Percentiles rank a stretch among this genome's conserved stretches.
Evolutionary conservation across 441 rosid species (phyloP).

Genomic region (Sinapis alba): DNA sequence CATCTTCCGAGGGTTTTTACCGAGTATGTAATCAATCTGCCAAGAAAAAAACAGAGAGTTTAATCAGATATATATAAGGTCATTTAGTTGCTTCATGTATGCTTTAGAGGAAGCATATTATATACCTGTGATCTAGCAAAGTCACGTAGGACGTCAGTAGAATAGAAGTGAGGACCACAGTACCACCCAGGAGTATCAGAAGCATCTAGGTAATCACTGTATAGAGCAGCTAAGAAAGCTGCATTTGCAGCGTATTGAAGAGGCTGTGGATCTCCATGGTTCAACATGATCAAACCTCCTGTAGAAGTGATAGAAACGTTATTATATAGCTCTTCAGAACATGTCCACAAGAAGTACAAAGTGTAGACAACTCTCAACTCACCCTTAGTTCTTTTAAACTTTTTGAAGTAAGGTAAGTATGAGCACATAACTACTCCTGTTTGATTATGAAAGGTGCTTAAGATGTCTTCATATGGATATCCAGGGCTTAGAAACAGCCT

Average conservation of each 20-base stretch:
- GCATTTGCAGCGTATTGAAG: slow-evolving; percentile 34
- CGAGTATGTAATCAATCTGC: slow-evolving; percentile 81
- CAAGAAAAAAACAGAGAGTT: background rate
- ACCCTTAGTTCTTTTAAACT: slow-evolving; percentile 80
- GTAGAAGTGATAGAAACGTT: background rate
- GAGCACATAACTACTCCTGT: slow-evolving; percentile 80
- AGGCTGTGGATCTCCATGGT: slow-evolving; percentile 39
- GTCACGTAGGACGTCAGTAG: slow-evolving; percentile 6
- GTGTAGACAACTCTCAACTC: slow-evolving; percentile 24
- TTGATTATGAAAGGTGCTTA: slow-evolving; percentile 61
- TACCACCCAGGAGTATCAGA: slow-evolving; percentile 35
- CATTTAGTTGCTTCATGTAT: background rate
- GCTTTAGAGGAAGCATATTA: background rate
- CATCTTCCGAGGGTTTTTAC: slow-evolving; percentile 86
- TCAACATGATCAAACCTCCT: slow-evolving; percentile 32
- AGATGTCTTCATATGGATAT: slow-evolving; percentile 70
- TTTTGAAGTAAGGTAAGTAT: slow-evolving; percentile 61
- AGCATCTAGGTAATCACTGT: slow-evolving; percentile 28
- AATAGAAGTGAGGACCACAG: slow-evolving; percentile 31
- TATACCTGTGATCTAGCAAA: slow-evolving; percentile 33
- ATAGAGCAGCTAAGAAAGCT: slow-evolving; percentile 30
- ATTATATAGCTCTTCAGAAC: background rate
- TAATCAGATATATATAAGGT: background rate
- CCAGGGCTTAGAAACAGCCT: slow-evolving; percentile 91
- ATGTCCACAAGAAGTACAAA: background rate